Evolutionary conservation across 257 asterid genomes (phyloP), one percentile per base, ranked within the genome.

Genomic region (Capsicum rhomboideum): DNA sequence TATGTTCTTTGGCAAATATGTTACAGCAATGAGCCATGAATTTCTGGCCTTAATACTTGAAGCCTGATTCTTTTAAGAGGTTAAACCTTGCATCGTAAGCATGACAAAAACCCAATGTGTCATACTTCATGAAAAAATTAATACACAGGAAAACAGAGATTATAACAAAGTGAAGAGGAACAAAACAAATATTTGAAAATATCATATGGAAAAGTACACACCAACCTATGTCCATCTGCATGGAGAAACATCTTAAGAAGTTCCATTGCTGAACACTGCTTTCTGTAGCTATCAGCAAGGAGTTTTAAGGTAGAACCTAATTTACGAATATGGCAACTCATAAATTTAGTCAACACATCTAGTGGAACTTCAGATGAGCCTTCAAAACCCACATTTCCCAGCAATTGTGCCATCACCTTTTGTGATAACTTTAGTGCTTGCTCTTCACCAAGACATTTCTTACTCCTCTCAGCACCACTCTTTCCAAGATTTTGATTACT

Each of bases 221-320:
- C 93, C 87, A 66, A 95, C 99, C 98, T 92, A 85, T 92, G 88
- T 79, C 96, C 97, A 52, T 94, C 83, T 68, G 94, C 88, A 46
- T 90, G 98, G 90, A 96, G 97, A 87, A 96, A 96, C 99, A 94
- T 93, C 93, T 93, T 95, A 44, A 96, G 75, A 86, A 96, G 88
- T 87, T 95, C 99, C 79, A 86, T 84, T 69, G 98, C 97, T 52
- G 98, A 92, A 90, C 96, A 96, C 90, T 96, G 98, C 85, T 93
- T 93, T 89, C 89, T 89, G 86, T 93, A 96, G 88, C 98, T 94
- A 87, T 96, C 99, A 46, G 96, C 56, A 58, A 96, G 96, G 86
- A 93, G 90, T 90, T 93, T 96, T 84, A 96, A 89, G 66, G 78
- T 93, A 78, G 94, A 85, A 31, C 99, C 99, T 83, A 96, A 90